Evolutionary conservation across 2,329 filamentous ascomycete genomes (phyloP).

Genomic region (Claviceps maximensis): DNA sequence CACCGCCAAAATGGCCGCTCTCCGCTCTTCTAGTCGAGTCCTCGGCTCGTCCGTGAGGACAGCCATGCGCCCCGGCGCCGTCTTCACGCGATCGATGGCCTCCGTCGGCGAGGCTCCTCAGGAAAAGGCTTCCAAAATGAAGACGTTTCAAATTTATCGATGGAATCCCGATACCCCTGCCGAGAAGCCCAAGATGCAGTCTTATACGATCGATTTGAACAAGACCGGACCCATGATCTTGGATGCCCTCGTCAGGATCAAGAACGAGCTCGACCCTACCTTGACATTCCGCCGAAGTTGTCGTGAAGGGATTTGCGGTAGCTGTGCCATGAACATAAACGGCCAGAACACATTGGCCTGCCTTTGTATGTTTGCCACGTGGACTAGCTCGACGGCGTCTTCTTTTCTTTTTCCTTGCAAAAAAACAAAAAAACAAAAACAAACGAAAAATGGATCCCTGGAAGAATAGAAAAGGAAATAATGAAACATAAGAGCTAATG

Average conservation of each 20-base stretch:
- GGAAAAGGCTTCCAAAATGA: constrained; percentile 55
- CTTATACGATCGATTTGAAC: constrained; percentile 89
- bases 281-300: constrained; percentile 93
- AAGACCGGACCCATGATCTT: constrained; percentile 99
- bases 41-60: constrained; percentile 31
- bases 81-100: constrained; percentile 40
- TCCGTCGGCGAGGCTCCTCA: constrained; percentile 46
- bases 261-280: constrained; percentile 97
- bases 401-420: background rate
- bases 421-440: background rate
- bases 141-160: constrained; percentile 97
- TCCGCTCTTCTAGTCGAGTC: constrained; percentile 43
- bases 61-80: constrained; percentile 26
- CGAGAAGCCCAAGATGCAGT: constrained; percentile 91
- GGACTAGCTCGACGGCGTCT: no score
- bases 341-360: constrained; percentile 96
- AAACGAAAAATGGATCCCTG: background rate
- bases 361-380: constrained; percentile 59
- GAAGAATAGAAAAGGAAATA: no score
- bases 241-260: constrained; percentile 92
- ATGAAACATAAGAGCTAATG: background rate
- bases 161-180: constrained; percentile 92
- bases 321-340: constrained; percentile 99
- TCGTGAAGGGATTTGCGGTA: constrained; percentile 95
- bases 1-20: constrained; percentile 40